Evolutionary conservation across 2,329 filamentous ascomycete species (phyloP).

Genomic region (Colletotrichum sp.): DNA sequence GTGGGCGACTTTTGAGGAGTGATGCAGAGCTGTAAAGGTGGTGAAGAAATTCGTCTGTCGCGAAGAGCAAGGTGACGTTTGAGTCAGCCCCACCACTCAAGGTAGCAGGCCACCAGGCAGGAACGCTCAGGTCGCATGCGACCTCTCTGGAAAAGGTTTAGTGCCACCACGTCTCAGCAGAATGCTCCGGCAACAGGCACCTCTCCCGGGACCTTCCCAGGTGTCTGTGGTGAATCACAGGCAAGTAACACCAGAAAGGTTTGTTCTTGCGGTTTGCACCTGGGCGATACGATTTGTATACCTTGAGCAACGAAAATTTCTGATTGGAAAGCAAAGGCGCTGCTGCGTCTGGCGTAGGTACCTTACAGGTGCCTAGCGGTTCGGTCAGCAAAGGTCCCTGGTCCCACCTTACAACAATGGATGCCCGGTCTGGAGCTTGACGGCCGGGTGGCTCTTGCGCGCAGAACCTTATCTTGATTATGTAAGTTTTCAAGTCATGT

Average conservation of each 20-base stretch:
- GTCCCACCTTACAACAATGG: neutral
- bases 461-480: neutral
- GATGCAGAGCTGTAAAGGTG: neutral
- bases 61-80: slow-evolving; percentile 24
- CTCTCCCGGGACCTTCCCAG: neutral
- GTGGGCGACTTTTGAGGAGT: neutral
- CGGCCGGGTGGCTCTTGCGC: neutral
- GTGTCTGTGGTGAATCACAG: neutral
- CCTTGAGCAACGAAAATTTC: neutral
- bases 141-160: slow-evolving; percentile 5
- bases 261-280: neutral
- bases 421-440: neutral
- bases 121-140: slow-evolving; percentile 9
- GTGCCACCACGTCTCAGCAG: neutral
- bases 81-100: slow-evolving; percentile 15
- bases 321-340: neutral
- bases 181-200: neutral
- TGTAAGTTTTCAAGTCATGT: neutral
- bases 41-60: slow-evolving; percentile 20
- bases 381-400: neutral
- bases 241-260: neutral
- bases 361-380: neutral
- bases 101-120: slow-evolving; percentile 10
- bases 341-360: neutral
- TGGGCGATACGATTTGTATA: neutral